A percentile compares a stretch with the other conserved stretches of the same genome.
phyloP scores from a whole-genome alignment of 192 early-diverging fungal species.

The Chytriomyces hyalinus region DNA sequence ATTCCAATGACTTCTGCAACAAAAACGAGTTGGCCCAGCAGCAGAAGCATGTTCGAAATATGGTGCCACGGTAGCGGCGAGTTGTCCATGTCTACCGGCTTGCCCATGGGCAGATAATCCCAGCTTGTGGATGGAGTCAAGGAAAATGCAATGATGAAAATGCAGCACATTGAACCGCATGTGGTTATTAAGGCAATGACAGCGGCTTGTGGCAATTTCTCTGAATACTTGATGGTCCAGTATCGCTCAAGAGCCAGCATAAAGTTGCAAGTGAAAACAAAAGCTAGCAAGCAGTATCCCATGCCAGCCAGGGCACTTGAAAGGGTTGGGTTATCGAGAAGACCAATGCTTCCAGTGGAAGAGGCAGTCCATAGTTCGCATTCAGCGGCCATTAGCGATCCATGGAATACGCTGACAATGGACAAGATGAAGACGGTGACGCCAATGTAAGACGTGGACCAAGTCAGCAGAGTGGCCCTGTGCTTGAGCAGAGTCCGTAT shows the following conservation, averaged over 20 bases:
- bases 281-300: neutral
- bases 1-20: neutral
- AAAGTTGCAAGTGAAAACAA: slow-evolving; percentile 15
- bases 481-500: slow-evolving; percentile 1
- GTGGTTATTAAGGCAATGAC: neutral
- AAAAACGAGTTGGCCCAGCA: slow-evolving; percentile 13
- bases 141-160: slow-evolving; percentile 5
- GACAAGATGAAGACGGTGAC: neutral
- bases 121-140: slow-evolving; percentile 2
- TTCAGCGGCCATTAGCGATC: neutral
- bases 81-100: neutral
- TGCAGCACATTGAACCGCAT: neutral
- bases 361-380: slow-evolving; percentile 20
- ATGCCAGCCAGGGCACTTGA: neutral
- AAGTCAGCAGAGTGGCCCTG: neutral
- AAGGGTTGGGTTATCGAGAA: neutral
- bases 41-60: neutral
- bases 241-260: slow-evolving; percentile 27
- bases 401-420: slow-evolving; percentile 8
- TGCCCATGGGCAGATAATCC: slow-evolving; percentile 14
- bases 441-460: slow-evolving; percentile 11
- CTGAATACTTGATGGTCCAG: slow-evolving; percentile 10
- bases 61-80: neutral
- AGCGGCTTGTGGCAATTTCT: neutral
- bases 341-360: neutral